Evolutionary conservation across 768 basidiomycete genomes (phyloP), one percentile per base, ranked within the genome.

Genomic region (Sistotremastrum niveocremeum): DNA sequence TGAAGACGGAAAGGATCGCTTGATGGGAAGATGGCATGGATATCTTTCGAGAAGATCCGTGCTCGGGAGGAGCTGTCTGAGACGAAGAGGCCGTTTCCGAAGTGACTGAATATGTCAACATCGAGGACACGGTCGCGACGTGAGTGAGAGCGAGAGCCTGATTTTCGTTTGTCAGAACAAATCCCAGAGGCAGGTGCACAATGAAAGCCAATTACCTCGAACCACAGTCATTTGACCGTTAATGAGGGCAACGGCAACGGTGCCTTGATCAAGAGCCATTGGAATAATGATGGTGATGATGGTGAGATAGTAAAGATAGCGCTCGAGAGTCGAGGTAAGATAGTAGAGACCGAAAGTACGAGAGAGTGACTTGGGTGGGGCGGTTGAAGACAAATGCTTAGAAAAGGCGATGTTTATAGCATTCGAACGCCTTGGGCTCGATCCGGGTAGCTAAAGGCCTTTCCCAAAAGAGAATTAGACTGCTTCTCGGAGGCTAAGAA

Each of bases 211-310:
- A 60, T 47, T 53, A 79, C 82, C 74, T 74, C 79, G 76, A 29
- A 83, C 76, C 49, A 84, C 58, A 68, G 73, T 74, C 34, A 84
- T 75, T 57, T 77, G 74, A 54, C 72, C 75, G 52, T 77, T 75
- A 40, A 84, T 77, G 48, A 83, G 56, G 20, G 82, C 82, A 47
- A 84, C 72, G 44, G 80, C 82, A 48, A 82, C 62, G 37, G 73
- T 70, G 44, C 81, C 77, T 56, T 73, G 42, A 37, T 46, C 20
- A 38, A 10, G 10, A 38, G 37, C 37, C 12, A 37, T 43, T 35
- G n/a, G 28, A 2, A 1, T 9, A 7, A 9, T 20, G 39, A 31
- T 1, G 6, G 3, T 0, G 11, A 12, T 2, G 5, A 7, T 28
- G 20, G 20, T 20, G 20, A 20, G 20, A 20, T 29, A 1, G 7